phyloP scores from a whole-genome alignment of 441 rosid species.

The Gossypium gossypioides region DNA sequence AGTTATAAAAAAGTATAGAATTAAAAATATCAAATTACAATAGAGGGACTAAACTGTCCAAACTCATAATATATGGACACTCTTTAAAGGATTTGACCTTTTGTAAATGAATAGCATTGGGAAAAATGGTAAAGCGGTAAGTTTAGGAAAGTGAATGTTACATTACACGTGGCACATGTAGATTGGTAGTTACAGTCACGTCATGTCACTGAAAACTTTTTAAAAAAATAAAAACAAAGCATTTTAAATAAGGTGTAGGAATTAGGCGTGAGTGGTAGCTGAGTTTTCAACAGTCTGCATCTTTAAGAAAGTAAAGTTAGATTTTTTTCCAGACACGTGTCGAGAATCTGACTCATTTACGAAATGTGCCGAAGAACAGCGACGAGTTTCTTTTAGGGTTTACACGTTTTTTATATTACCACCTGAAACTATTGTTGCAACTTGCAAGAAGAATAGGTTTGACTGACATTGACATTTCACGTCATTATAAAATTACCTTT shows the following conservation, averaged over 20 bases:
- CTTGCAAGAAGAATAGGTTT: no score
- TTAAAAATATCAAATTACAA: no score
- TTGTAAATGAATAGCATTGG: no score
- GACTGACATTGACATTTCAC: no score
- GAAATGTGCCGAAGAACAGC: background rate
- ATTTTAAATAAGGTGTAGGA: background rate
- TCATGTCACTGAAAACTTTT: background rate
- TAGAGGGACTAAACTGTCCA: no score
- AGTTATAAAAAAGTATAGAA: no score
- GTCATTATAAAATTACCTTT: no score
- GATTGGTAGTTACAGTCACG: background rate
- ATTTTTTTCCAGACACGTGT: background rate
- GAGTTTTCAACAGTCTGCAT: background rate
- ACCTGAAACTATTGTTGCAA: background rate
- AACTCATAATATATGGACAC: no score
- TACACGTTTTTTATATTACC: background rate
- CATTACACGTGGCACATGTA: background rate
- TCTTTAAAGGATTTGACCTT: no score
- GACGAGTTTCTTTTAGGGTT: background rate
- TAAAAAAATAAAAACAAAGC: background rate
- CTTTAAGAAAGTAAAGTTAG: background rate
- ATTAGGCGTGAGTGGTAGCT: background rate
- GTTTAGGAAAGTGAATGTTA: no score
- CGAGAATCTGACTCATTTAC: background rate
- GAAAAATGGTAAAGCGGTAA: no score